Evolutionary conservation across 805 yeast species (phyloP).

Genomic region (Myxozyma sirexii): DNA sequence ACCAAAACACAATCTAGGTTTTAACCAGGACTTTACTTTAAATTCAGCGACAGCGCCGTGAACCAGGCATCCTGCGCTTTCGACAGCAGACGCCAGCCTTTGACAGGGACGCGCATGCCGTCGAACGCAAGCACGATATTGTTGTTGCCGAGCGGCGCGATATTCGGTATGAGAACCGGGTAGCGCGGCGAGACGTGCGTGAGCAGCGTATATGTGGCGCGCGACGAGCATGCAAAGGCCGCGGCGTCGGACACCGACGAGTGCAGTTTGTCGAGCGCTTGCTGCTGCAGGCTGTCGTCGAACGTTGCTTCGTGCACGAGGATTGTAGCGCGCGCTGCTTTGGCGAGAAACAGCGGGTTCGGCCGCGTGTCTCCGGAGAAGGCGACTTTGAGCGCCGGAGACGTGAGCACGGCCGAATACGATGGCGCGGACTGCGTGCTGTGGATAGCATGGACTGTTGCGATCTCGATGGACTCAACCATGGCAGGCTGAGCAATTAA

Average conservation of each 20-base stretch:
- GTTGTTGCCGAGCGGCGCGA: background rate
- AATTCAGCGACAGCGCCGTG: background rate
- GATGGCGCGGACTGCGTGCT: background rate
- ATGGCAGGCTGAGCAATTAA: too few relatives aligned
- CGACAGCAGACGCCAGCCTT: background rate
- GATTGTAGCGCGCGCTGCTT: conserved; percentile 69
- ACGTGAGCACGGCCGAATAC: background rate
- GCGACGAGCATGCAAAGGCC: conserved; percentile 65
- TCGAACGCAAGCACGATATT: background rate
- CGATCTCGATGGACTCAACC: background rate
- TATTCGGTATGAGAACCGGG: conserved; percentile 44
- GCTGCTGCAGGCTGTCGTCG: conserved; percentile 71
- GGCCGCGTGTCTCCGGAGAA: conserved; percentile 98
- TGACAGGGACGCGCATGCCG: conserved; percentile 6
- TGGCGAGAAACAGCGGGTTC: conserved; percentile 54
- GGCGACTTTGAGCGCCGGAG: conserved; percentile 61
- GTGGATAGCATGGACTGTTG: background rate
- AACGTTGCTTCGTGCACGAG: conserved; percentile 92
- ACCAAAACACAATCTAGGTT: too few relatives aligned
- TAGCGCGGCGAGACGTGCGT: conserved; percentile 95
- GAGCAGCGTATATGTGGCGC: conserved; percentile 67
- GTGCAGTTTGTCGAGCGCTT: conserved; percentile 84
- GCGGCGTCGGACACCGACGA: conserved; percentile 88
- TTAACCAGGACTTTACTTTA: too few relatives aligned
- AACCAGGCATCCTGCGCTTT: background rate